Base-by-base conservation (phyloP, 148 eudicot species). In the Cornus suecica region DNA sequence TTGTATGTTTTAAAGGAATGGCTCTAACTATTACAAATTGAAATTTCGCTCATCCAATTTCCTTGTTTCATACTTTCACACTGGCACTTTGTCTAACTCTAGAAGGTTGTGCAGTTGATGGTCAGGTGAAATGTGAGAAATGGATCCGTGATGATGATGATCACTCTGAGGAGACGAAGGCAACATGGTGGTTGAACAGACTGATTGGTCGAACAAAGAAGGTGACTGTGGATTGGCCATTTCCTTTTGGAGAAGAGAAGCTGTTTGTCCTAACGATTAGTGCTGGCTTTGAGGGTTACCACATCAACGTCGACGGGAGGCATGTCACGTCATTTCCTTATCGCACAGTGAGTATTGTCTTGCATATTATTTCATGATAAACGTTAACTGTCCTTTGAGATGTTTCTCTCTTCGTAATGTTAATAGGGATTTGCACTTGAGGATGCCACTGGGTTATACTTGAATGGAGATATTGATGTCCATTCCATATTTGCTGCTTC, bases 261-360 rank as follows among this genome's bases (percentile, higher is more conserved):
- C 80, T 91, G 42, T 93, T 93, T 74, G 94, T 93, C 22, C 71
- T 93, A 78, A 91, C 94, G 41, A 77, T 93, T 25, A 91, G 92
- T 75, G 94, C 96, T 52, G 98, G 97, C 23, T 81, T 91, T 65
- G 98, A 93, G 78, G 98, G 98, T 45, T 93, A 91, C 74, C 98
- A 91, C 80, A 80, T 91, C 56, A 84, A 83, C 66, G 90, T 91
- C 5, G 98, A 93, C 76, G 98, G 98, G 73, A 87, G 93, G 83
- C 98, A 93, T 75, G 76, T 93, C 79, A 87, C 94, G 20, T 93
- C 98, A 31, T 93, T 93, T 80, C 90, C 97, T 73, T 91, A 93
- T 84, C 94, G 90, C 69, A 87, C 89, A 10, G 98, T 93, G 83
- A 91, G 98, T 89, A 52, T 41, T 74, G 73, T 77, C 14, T 52